Evolutionary conservation across 176 grass and related monocot species (phyloP).

Genomic region (Phoenix dactylifera): DNA sequence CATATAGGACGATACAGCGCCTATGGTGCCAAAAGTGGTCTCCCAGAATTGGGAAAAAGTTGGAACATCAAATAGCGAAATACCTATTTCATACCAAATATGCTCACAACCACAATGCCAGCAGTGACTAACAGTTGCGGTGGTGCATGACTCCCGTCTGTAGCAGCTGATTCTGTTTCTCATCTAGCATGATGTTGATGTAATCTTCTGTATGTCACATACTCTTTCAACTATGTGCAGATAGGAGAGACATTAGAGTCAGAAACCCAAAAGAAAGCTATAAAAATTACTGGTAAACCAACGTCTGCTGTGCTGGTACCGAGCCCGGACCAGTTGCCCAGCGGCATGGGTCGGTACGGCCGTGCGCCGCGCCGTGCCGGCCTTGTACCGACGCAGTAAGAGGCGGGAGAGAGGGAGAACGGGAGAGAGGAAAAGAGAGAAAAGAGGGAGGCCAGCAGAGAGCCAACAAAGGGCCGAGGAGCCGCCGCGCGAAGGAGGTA

Average conservation of each 20-base stretch:
- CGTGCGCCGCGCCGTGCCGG: too few species aligned
- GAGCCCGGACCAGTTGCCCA: too few species aligned
- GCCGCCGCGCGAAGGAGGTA: too few species aligned
- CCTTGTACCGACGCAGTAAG: too few species aligned
- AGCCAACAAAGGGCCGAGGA: too few species aligned
- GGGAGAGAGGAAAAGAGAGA: too few species aligned
- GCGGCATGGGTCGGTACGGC: too few species aligned
- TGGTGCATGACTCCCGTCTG: slow-evolving; percentile 3
- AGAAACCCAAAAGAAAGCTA: not conserved
- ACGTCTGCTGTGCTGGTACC: too few species aligned
- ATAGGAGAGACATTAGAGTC: slow-evolving; percentile 5
- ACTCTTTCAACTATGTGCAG: not conserved
- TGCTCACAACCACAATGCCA: slow-evolving; percentile 49
- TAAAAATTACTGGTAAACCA: not conserved
- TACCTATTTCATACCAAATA: slow-evolving; percentile 86
- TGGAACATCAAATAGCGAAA: slow-evolving; percentile 29
- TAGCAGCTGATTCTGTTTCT: slow-evolving; percentile 8
- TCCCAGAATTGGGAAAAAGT: slow-evolving; percentile 51
- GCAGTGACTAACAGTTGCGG: not conserved
- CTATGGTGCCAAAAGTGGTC: slow-evolving; percentile 61
- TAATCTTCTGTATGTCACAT: slow-evolving; percentile 5
- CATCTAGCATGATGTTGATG: slow-evolving; percentile 10
- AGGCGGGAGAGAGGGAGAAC: too few species aligned
- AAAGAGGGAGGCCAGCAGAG: too few species aligned
- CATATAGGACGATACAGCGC: slow-evolving; percentile 46